These are phyloP conservation scores for Macadamia tetraphylla DNA, from an alignment of 164 flowering plant genomes.

Conservation along the genomic window DNA sequence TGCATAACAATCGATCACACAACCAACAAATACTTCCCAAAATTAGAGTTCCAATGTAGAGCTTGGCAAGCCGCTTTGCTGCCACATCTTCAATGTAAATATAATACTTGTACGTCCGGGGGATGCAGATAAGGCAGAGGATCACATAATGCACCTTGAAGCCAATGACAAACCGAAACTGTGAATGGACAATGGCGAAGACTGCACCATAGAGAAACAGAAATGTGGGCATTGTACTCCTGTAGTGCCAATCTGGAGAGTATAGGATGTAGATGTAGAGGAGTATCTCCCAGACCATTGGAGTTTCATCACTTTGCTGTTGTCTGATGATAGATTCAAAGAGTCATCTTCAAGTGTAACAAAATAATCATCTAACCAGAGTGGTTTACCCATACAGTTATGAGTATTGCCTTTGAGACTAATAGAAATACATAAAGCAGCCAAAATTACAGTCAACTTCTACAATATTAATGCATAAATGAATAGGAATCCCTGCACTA, in stretches of 20 bases:
- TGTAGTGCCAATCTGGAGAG: slow-evolving; percentile 1
- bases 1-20: background rate
- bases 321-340: background rate
- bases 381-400: too few species aligned
- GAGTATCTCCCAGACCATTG: slow-evolving; percentile 1
- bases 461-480: too few species aligned
- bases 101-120: slow-evolving; percentile 1
- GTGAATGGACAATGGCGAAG: slow-evolving; percentile 1
- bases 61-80: background rate
- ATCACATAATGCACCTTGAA: background rate
- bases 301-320: slow-evolving; percentile 2
- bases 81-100: background rate
- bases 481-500: too few species aligned
- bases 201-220: background rate
- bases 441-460: too few species aligned
- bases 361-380: background rate
- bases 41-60: background rate
- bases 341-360: background rate
- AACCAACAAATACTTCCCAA: background rate
- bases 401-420: too few species aligned
- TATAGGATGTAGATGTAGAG: background rate
- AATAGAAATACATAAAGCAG: too few species aligned
- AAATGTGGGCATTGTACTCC: slow-evolving; percentile 1
- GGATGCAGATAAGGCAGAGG: background rate
- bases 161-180: background rate